Conservation (phyloP, 2,329 filamentous ascomycete species). For the Nannizziopsis barbatae region DNA sequence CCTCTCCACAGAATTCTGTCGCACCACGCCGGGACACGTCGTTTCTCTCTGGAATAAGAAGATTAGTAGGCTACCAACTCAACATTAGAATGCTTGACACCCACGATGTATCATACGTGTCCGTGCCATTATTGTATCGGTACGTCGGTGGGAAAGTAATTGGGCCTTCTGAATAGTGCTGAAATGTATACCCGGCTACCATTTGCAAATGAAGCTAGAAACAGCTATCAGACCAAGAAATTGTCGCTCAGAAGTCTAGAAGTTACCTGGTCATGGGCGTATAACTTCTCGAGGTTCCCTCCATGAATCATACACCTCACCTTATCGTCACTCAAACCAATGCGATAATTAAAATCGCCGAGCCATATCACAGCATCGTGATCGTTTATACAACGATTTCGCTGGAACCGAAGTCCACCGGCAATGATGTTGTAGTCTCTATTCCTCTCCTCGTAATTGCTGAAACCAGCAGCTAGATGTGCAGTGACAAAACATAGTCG, state of each 20-base stretch:
- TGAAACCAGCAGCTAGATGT: constrained; percentile 88
- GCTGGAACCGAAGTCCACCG: constrained; percentile 76
- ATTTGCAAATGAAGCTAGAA: constrained; percentile 75
- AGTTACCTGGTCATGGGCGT: constrained; percentile 76
- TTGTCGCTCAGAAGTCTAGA: background rate
- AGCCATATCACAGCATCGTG: constrained; percentile 90
- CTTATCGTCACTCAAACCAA: constrained; percentile 68
- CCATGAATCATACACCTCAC: constrained; percentile 63
- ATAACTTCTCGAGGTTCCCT: constrained; percentile 63
- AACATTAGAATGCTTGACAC: constrained; percentile 22
- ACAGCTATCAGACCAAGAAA: background rate
- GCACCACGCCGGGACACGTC: constrained; percentile 92
- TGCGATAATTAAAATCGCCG: constrained; percentile 96
- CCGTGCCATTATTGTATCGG: constrained; percentile 81
- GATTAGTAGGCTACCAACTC: constrained; percentile 22
- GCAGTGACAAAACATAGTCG: constrained; percentile 92
- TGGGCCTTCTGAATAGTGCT: constrained; percentile 77
- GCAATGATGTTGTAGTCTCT: constrained; percentile 84
- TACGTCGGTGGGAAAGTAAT: constrained; percentile 91
- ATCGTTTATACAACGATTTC: constrained; percentile 81
- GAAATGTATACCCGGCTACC: constrained; percentile 81
- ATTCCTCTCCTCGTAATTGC: constrained; percentile 94
- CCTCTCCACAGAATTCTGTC: constrained; percentile 87
- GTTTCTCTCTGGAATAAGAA: constrained; percentile 58
- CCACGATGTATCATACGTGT: constrained; percentile 83